phyloP scores from a whole-genome alignment of 176 grass and related monocot genomes.

The Pharus latifolius region DNA sequence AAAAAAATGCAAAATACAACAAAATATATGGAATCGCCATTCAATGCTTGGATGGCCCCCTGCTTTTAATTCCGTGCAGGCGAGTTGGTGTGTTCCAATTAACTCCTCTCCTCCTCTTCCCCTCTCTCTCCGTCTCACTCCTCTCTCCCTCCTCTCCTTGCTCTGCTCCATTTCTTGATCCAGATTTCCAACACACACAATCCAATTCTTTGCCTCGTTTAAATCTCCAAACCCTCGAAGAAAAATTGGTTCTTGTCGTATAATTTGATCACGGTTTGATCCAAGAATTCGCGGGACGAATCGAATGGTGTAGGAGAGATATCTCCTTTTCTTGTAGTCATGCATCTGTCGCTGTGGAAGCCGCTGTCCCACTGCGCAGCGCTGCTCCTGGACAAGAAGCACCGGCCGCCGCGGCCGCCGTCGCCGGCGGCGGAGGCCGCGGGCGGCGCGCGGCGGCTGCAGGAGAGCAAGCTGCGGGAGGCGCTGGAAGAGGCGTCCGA shows the following conservation, averaged over 20 bases:
- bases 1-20: background rate
- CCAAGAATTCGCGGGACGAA: conserved; percentile 16
- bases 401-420: conserved; percentile 34
- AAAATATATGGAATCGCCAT: background rate
- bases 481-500: conserved; percentile 95
- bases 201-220: background rate
- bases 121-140: background rate
- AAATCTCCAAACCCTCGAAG: background rate
- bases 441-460: conserved; percentile 47
- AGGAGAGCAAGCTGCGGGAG: conserved; percentile 91
- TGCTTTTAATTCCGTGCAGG: conserved; percentile 39
- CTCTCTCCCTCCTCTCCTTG: background rate
- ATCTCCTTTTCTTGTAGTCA: conserved; percentile 11
- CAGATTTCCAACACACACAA: conserved; percentile 16
- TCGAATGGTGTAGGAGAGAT: conserved; percentile 35
- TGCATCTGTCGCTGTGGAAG: conserved; percentile 99
- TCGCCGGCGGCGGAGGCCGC: conserved; percentile 19
- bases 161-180: conserved; percentile 44
- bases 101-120: background rate
- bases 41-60: conserved; percentile 25
- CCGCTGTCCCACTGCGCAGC: conserved; percentile 91
- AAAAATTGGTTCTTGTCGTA: background rate
- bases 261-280: conserved; percentile 20
- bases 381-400: conserved; percentile 74
- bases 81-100: conserved; percentile 37